Conservation (phyloP, 1,284 basidiomycete genomes). For the Sphaerobolus stellatus region DNA sequence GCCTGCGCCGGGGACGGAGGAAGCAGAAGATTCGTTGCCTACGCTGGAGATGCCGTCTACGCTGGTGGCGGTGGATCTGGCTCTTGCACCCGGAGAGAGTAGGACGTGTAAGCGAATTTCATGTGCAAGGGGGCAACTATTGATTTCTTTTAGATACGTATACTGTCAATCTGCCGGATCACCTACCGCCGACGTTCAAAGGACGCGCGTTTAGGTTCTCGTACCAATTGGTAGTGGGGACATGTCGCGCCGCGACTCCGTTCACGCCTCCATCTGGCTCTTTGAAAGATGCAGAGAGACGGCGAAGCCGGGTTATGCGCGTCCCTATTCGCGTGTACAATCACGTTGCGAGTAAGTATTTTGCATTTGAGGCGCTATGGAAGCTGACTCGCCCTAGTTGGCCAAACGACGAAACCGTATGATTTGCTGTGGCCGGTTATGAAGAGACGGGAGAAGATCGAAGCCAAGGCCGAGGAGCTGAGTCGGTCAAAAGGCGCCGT, state of each 20-base stretch:
- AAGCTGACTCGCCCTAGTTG: slow-evolving; percentile 41
- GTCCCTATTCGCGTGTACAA: slow-evolving; percentile 88
- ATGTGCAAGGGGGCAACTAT: background rate
- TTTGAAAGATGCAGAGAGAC: slow-evolving; percentile 33
- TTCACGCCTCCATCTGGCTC: slow-evolving; percentile 16
- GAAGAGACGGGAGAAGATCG: slow-evolving; percentile 31
- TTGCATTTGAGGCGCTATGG: slow-evolving; percentile 4
- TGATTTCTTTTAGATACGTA: slow-evolving; percentile 63
- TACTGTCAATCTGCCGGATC: slow-evolving; percentile 68
- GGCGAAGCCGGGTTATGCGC: slow-evolving; percentile 79
- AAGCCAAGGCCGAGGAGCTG: slow-evolving; percentile 16
- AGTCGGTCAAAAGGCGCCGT: background rate
- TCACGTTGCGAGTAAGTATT: slow-evolving; percentile 64
- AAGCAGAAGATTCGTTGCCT: slow-evolving; percentile 67
- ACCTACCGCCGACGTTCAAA: slow-evolving; percentile 86
- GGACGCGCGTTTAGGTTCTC: slow-evolving; percentile 84
- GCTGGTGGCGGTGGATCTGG: slow-evolving; percentile 82
- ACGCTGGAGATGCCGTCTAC: slow-evolving; percentile 80
- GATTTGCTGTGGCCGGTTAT: slow-evolving; percentile 70
- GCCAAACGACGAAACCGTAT: slow-evolving; percentile 52
- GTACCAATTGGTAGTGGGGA: slow-evolving; percentile 86
- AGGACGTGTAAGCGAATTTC: slow-evolving; percentile 70
- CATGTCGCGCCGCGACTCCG: slow-evolving; percentile 61
- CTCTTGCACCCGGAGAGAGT: slow-evolving; percentile 75
- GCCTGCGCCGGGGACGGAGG: slow-evolving; percentile 33